Base-by-base conservation (phyloP, 2,329 filamentous ascomycete species). In the Claviceps cyperi region DNA sequence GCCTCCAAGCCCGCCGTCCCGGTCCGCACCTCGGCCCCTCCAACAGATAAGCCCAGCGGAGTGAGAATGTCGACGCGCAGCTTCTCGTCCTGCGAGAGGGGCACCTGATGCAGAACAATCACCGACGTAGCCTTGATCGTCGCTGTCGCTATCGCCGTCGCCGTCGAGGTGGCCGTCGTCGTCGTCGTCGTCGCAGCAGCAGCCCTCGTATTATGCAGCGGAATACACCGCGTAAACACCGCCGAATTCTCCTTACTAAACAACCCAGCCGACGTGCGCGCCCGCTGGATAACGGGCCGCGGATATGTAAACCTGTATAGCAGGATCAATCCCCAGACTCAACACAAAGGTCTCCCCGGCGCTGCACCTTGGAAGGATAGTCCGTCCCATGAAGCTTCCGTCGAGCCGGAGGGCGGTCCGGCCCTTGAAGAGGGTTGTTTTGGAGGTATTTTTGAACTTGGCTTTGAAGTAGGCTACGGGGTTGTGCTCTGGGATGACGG, bases 401-500 rank as follows among this genome's bases (percentile, higher is more conserved):
- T 81, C 78, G 21, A 81, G 69, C 0, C 74, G 79, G 7, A 81
- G 65, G 2, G 76, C 73, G 0, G 69, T 68, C 2, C 69, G 68
- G 13, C 76, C 77, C 49, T 66, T 66, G 41, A 78, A 69, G 11
- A 80, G 65, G 0, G 75, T 74, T 47, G 78, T 67, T 51, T 68
- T 69, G 53, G 69, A 74, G 6, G 63, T 63, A 58, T 81, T 81
- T 43, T 66, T 67, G 32, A 81, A 59, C 45, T 68, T 67, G 24
- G 75, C 75, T 52, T 74, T 72, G 45, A 81, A 69, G 63, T 76
- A 80, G 2, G 77, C 77, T 3, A 67, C 72, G 1, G 73, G 68
- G 52, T 73, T 73, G 54, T 77, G 71, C 62, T 81, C 81, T 48
- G 76, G 71, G 7, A 81, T 69, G 35, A 77, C 62, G 43, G 75